phyloP scores from a whole-genome alignment of 108 stramenopile genomes.

The Discostella stelligeroides region DNA sequence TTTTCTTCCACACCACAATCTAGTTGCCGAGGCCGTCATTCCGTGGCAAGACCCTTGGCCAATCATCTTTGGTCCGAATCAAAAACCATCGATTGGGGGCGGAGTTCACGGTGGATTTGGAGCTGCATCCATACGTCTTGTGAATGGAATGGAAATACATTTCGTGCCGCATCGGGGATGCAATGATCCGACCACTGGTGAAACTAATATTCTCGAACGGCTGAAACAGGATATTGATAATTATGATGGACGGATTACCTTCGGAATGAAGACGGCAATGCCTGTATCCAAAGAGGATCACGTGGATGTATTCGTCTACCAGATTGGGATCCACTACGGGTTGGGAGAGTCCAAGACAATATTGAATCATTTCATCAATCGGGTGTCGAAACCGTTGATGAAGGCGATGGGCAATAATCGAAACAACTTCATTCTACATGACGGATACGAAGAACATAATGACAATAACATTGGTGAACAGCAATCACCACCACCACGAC shows the following conservation, averaged over 20 bases:
- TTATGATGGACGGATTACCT: conserved; percentile 13
- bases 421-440: too few species aligned
- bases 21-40: conserved; percentile 9
- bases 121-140: conserved; percentile 20
- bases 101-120: conserved; percentile 29
- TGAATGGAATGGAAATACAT: conserved; percentile 22
- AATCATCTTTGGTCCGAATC: not conserved
- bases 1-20: not conserved
- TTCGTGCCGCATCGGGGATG: conserved; percentile 25
- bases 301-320: conserved; percentile 29
- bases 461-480: not conserved
- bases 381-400: conserved; percentile 18
- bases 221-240: conserved; percentile 9
- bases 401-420: not conserved
- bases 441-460: not conserved
- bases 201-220: conserved; percentile 6
- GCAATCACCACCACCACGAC: not conserved
- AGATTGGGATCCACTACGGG: conserved; percentile 20
- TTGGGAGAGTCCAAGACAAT: not conserved
- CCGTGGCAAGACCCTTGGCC: conserved; percentile 26
- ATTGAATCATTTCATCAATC: conserved; percentile 10
- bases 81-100: not conserved
- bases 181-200: not conserved
- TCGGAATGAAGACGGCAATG: conserved; percentile 23
- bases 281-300: not conserved